Evolutionary conservation across 345 rosid species (phyloP).

Genomic region (Acer campestre): DNA sequence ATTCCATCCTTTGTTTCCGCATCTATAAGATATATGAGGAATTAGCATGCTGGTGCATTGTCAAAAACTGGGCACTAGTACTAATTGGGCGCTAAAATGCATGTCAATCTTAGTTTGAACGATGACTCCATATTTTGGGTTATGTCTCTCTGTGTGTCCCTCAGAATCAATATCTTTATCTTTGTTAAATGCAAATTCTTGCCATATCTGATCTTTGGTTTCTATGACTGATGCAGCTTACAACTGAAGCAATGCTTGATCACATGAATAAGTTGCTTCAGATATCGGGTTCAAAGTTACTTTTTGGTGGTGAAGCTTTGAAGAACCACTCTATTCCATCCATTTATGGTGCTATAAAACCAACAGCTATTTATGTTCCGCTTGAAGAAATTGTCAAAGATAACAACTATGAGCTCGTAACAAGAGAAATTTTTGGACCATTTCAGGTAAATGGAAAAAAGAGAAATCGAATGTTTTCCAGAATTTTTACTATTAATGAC

Average conservation of each 20-base stretch:
- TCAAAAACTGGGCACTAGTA: too few species aligned
- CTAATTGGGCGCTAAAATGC: too few species aligned
- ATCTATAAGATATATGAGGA: too few species aligned
- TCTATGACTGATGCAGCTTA: constrained; percentile 45
- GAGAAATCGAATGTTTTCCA: background rate
- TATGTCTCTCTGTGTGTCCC: too few species aligned
- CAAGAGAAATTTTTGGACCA: constrained; percentile 91
- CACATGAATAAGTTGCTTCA: constrained; percentile 78
- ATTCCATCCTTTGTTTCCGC: too few species aligned
- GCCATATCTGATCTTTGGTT: background rate
- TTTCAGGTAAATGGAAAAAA: constrained; percentile 69
- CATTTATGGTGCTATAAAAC: constrained; percentile 85
- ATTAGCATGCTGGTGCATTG: too few species aligned
- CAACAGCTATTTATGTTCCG: constrained; percentile 87
- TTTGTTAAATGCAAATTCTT: background rate
- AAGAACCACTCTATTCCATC: constrained; percentile 87
- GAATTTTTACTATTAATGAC: background rate
- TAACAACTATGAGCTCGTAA: constrained; percentile 69
- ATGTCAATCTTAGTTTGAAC: too few species aligned
- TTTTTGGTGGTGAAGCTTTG: constrained; percentile 83
- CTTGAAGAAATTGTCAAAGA: constrained; percentile 86
- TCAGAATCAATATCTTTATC: too few species aligned
- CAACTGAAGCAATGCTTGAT: constrained; percentile 88
- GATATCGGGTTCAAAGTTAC: constrained; percentile 82
- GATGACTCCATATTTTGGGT: too few species aligned